Conservation (phyloP, 192 early-diverging fungal species). For the Phlyctochytrium planicorne region DNA sequence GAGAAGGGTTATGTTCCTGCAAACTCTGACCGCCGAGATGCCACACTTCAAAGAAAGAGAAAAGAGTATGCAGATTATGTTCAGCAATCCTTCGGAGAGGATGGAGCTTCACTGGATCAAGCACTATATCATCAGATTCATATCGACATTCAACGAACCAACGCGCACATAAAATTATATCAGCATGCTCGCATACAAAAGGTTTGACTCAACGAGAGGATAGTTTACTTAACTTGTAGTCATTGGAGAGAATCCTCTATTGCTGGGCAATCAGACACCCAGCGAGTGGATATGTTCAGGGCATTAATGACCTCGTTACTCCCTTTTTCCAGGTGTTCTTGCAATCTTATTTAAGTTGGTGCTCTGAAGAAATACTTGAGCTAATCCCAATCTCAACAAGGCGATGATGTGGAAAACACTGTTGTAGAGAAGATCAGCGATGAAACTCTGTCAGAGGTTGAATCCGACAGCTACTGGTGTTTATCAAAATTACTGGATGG, state of each 20-base stretch:
- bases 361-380: too few relatives aligned
- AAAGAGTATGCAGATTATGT: slow-evolving; percentile 91
- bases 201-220: slow-evolving; percentile 34
- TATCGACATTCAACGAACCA: slow-evolving; percentile 93
- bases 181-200: slow-evolving; percentile 77
- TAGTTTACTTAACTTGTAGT: slow-evolving; percentile 41
- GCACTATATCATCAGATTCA: slow-evolving; percentile 92
- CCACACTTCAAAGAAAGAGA: slow-evolving; percentile 83
- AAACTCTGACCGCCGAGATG: slow-evolving; percentile 79
- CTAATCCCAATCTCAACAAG: too few relatives aligned
- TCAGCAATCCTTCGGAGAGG: slow-evolving; percentile 75
- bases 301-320: slow-evolving; percentile 97
- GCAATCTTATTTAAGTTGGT: slow-evolving; percentile 63
- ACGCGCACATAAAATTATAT: slow-evolving; percentile 82
- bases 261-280: slow-evolving; percentile 98
- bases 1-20: slow-evolving; percentile 82
- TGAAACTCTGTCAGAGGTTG: slow-evolving; percentile 67
- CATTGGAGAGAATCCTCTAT: slow-evolving; percentile 89
- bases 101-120: slow-evolving; percentile 77
- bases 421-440: slow-evolving; percentile 40
- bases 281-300: slow-evolving; percentile 98
- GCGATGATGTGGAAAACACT: slow-evolving; percentile 46
- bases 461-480: slow-evolving; percentile 98
- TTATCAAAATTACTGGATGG: slow-evolving; percentile 93
- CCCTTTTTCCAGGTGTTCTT: slow-evolving; percentile 96